Evolutionary conservation across 108 stramenopile genomes (phyloP).

Genomic region (Halocafeteria seosinensis): DNA sequence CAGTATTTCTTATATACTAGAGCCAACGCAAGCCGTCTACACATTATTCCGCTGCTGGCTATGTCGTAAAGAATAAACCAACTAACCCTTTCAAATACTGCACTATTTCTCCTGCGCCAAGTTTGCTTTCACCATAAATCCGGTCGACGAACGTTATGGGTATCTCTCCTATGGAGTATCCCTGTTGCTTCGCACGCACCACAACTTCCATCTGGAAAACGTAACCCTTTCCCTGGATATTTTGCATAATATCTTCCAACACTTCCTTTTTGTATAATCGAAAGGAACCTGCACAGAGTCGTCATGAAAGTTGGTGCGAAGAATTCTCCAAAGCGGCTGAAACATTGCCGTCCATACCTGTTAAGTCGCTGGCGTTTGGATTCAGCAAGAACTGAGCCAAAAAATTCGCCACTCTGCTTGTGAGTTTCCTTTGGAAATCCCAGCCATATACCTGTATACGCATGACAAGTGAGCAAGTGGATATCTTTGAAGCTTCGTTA

Average conservation of each 20-base stretch:
- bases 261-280: conserved; percentile 70
- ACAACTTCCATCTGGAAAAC: conserved; percentile 98
- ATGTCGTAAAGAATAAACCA: conserved; percentile 55
- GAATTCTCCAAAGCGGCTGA: no score
- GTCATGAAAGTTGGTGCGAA: no score
- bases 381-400: conserved; percentile 71
- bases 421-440: conserved; percentile 70
- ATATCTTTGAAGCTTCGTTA: not conserved
- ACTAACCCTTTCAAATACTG: conserved; percentile 73
- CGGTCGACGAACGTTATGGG: conserved; percentile 92
- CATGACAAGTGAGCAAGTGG: no score
- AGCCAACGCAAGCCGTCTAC: no score
- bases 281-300: no score
- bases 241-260: conserved; percentile 61
- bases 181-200: conserved; percentile 57
- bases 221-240: conserved; percentile 69
- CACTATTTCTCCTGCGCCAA: conserved; percentile 81
- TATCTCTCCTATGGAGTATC: conserved; percentile 67
- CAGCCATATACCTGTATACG: conserved; percentile 32
- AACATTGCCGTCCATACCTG: no score
- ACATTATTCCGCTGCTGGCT: no score
- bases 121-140: conserved; percentile 88
- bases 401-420: conserved; percentile 80
- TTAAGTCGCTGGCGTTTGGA: conserved; percentile 77
- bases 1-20: no score